phyloP scores from a whole-genome alignment of 805 yeast genomes.

The Sugiyamaella boreocaroliniensis region DNA sequence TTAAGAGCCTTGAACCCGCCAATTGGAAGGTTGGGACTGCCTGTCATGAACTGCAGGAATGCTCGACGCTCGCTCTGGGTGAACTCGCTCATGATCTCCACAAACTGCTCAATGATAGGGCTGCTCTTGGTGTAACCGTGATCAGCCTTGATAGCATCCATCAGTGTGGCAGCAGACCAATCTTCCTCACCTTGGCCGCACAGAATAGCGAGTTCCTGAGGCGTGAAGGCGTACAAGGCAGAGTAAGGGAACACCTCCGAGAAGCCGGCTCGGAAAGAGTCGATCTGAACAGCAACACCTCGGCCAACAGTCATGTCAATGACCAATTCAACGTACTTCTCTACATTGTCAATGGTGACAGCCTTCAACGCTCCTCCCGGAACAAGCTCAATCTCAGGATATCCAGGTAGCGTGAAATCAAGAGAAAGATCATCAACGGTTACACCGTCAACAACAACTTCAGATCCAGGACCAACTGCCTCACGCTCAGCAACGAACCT shows the following conservation, averaged over 20 bases:
- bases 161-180: slow-evolving; percentile 56
- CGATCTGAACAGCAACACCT: slow-evolving; percentile 61
- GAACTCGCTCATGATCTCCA: slow-evolving; percentile 57
- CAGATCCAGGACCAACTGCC: neutral
- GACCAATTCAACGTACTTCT: slow-evolving; percentile 49
- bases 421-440: slow-evolving; percentile 51
- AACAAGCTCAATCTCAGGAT: slow-evolving; percentile 50
- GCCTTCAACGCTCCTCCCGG: slow-evolving; percentile 46
- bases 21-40: slow-evolving; percentile 85
- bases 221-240: slow-evolving; percentile 62
- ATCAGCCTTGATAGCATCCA: slow-evolving; percentile 65
- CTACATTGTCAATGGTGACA: slow-evolving; percentile 50
- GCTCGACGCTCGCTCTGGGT: slow-evolving; percentile 50
- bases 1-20: slow-evolving; percentile 83
- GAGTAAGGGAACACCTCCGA: slow-evolving; percentile 73
- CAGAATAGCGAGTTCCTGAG: slow-evolving; percentile 62
- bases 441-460: slow-evolving; percentile 31
- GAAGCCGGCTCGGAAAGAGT: slow-evolving; percentile 72
- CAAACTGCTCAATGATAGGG: slow-evolving; percentile 48
- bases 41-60: slow-evolving; percentile 84
- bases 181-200: slow-evolving; percentile 82
- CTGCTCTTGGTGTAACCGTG: slow-evolving; percentile 83
- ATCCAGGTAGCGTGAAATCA: slow-evolving; percentile 73
- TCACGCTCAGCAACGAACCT: slow-evolving; percentile 33
- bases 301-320: slow-evolving; percentile 50